Evolutionary conservation across 2,329 filamentous ascomycete genomes (phyloP), one percentile per base, ranked within the genome.

Genomic region (Aulographum hederae): DNA sequence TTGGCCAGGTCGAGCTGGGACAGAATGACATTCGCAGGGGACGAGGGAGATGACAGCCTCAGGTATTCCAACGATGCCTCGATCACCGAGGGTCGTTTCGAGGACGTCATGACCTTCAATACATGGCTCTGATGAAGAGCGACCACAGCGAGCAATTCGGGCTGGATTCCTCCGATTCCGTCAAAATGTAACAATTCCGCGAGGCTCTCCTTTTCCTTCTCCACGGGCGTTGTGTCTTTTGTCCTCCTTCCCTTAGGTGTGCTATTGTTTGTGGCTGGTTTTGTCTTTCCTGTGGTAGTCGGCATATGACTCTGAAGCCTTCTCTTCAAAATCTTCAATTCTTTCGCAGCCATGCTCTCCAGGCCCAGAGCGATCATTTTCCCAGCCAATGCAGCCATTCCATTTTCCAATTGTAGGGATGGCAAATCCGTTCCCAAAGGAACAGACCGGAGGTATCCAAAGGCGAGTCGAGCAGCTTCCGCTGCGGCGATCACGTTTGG

Each of bases 361-460:
- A 84, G 50, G 1, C 69, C 68, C 30, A 81, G 57, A 0, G 59
- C 56, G 11, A 82, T 54, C 1, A 85, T 57, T 45, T 73, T 80
- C 25, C 67, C 67, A 25, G 76, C 53, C 32, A 85, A 61, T 0
- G 73, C 70, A 12, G 76, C 67, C 62, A 80, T 78, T 33, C 78
- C 79, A 36, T 62, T 72, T 46, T 85, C 79, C 3, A 85, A 51
- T 45, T 85, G 77, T 25, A 78, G 54, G 1, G 69, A 63, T n/a
- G 73, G 55, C 6, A 63, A 53, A 6, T 70, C 53, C 6, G 63
- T 59, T 52, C 57, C 31, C 77, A 67, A 16, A 71, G 44, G 18
- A 63, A 59, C 31, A 8, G 21, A 25, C 8, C 74, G 62, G 25
- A 85, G 56, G 31, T 69, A 72, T 5, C 64, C 55, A 43, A 85